Base-by-base conservation (phyloP, 2,329 filamentous ascomycete species). In the Claviceps sp. region DNA sequence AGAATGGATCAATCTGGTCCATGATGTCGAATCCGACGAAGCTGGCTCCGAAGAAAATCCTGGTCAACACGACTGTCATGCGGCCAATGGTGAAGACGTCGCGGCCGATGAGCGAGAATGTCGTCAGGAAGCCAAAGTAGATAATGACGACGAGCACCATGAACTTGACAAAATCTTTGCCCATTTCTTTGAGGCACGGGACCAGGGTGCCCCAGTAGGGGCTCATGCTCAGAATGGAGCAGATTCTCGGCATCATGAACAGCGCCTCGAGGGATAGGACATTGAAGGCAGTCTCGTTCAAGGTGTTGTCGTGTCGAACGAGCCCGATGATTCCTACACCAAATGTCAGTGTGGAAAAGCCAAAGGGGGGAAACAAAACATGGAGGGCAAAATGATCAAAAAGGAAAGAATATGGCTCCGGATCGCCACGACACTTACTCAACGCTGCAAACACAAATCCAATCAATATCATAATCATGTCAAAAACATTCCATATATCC, bases 141-240 rank as follows among this genome's bases (percentile, higher is more conserved):
- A 95, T 71, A 51, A 95, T 85, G 47, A 88, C 72, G 44, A 94
- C 86, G 26, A 91, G 75, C 1, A 87, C 85, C 68, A 81, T 77
- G 63, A 93, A 95, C 62, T 90, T 90, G 65, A 90, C 67, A 63
- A 95, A 95, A 63, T 95, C 89, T 67, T 90, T 91, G 41, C 86
- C 86, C 90, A 96, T 96, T 65, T 91, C 88, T 64, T 93, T 93
- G 49, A 96, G 75, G 57, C 90, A 94, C 0, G 89, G 90, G 54
- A 96, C 90, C 48, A 93, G 67, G 1, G 86, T 93, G 43, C 88
- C 90, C 77, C 93, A 96, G 64, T 94, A 95, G 1, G 88, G 87
- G 60, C 89, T 89, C 57, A 96, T 68, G 63, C 86, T 91, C 56
- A 95, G 75, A 50, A 96, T 77, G 14, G 89, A 94, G 69, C 85